These are phyloP conservation scores for Dothideomycetes sp. DNA, from an alignment of 2,329 filamentous ascomycete species.

Conservation along the genomic window DNA sequence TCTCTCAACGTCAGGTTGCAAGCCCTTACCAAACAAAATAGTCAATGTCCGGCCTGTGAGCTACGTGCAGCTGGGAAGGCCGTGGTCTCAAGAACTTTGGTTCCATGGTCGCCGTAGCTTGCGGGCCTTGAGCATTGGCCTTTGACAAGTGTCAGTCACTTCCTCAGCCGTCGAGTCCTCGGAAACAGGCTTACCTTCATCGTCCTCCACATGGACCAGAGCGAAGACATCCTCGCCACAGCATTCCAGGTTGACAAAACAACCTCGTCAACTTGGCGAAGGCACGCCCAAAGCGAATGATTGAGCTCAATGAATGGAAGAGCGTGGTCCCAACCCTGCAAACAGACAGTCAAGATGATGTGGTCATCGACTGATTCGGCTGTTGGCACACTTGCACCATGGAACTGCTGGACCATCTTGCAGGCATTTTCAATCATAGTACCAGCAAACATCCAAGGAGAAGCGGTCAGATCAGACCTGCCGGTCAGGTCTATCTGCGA, in stretches of 20 bases:
- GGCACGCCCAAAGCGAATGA: conserved; percentile 3
- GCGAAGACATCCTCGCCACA: conserved; percentile 2
- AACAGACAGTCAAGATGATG: conserved; percentile 6
- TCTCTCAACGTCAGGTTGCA: not conserved
- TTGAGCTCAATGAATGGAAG: conserved; percentile 1
- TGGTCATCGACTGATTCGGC: conserved; percentile 5
- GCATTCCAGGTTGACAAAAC: conserved; percentile 2
- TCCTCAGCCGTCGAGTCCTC: too few species aligned
- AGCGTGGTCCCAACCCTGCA: conserved; percentile 6
- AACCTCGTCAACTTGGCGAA: conserved; percentile 3
- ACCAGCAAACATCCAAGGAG: not conserved
- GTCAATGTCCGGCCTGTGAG: conserved; percentile 4
- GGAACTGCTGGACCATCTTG: not conserved
- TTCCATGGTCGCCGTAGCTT: conserved; percentile 1
- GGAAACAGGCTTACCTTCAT: too few species aligned
- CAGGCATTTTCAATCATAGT: not conserved
- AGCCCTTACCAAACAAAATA: conserved; percentile 6
- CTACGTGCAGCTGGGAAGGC: conserved; percentile 5
- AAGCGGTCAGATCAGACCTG: not conserved
- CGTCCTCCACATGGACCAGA: conserved; percentile 3
- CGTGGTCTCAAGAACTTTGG: conserved; percentile 6
- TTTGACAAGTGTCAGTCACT: too few species aligned
- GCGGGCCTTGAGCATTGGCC: conserved; percentile 2
- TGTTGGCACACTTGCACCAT: not conserved
- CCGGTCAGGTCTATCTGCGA: too few species aligned